These are phyloP conservation scores for Diphasiastrum complanatum DNA, from an alignment of 83 land plant genomes.

Conservation along the genomic window DNA sequence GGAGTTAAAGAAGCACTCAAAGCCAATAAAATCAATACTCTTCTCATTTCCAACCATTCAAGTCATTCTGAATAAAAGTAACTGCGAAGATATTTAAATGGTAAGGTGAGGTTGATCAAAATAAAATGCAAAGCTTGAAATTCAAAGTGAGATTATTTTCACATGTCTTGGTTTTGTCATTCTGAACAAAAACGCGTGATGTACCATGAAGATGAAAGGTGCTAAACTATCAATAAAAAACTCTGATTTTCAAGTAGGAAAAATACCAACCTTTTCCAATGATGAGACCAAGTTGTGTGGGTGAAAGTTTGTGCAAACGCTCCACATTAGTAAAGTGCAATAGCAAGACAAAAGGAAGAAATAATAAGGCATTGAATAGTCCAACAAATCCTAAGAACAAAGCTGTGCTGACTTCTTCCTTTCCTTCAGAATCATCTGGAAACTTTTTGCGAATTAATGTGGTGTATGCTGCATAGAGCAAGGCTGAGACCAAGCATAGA, in stretches of 20 bases:
- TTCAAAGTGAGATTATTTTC: too few relatives aligned
- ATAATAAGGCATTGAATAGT: conserved; percentile 68
- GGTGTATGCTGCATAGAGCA: conserved; percentile 70
- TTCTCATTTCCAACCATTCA: too few relatives aligned
- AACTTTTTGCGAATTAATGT: conserved; percentile 69
- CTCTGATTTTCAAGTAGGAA: not conserved
- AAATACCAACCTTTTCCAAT: conserved; percentile 72
- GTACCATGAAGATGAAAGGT: not conserved
- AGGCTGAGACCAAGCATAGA: conserved; percentile 65
- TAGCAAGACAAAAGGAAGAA: conserved; percentile 64
- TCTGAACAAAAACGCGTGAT: too few relatives aligned
- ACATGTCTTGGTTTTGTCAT: too few relatives aligned
- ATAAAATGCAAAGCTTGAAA: too few relatives aligned
- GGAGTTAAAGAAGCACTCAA: too few relatives aligned
- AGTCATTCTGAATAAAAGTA: too few relatives aligned
- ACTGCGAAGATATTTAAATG: too few relatives aligned
- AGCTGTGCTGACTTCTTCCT: conserved; percentile 69
- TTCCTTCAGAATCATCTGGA: conserved; percentile 64
- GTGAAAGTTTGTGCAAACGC: conserved; percentile 48
- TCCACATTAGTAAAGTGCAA: conserved; percentile 66
- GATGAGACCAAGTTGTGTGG: conserved; percentile 67
- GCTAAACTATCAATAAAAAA: conserved; percentile 3
- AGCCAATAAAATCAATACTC: too few relatives aligned
- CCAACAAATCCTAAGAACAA: conserved; percentile 89
- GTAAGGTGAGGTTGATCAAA: too few relatives aligned